Percentiles rank a stretch among this genome's conserved stretches.
These are phyloP conservation scores for Wickerhamiella shivajii DNA, from an alignment of 805 yeast species.

Conservation along the genomic window DNA sequence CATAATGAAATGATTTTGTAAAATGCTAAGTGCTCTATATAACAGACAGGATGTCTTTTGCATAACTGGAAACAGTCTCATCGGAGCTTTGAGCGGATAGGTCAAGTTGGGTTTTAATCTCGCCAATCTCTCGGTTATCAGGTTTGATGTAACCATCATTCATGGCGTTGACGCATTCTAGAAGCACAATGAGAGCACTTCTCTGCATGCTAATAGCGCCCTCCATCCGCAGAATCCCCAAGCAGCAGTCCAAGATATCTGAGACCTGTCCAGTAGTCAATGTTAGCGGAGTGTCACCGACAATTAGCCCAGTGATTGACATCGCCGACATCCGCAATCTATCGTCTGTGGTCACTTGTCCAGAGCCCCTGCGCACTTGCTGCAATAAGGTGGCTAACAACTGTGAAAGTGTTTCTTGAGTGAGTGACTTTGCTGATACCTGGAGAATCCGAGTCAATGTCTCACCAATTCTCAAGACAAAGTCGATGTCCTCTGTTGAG, in stretches of 20 bases:
- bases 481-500: constrained; percentile 36
- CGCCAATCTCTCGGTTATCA: not conserved
- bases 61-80: constrained; percentile 5
- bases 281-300: constrained; percentile 45
- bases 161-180: constrained; percentile 19
- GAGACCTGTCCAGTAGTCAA: constrained; percentile 30
- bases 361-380: constrained; percentile 11
- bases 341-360: constrained; percentile 30
- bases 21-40: no score
- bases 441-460: constrained; percentile 49
- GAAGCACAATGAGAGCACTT: constrained; percentile 53
- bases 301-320: constrained; percentile 64
- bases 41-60: constrained; percentile 4
- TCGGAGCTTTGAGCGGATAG: constrained; percentile 1
- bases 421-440: constrained; percentile 33
- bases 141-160: constrained; percentile 19
- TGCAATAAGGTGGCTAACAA: constrained; percentile 20
- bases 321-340: constrained; percentile 72
- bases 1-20: no score
- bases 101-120: not conserved
- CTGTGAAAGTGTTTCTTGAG: constrained; percentile 29
- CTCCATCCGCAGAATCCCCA: constrained; percentile 61
- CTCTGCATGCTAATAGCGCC: constrained; percentile 43
- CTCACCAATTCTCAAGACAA: constrained; percentile 69
- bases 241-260: constrained; percentile 58